Conservation (phyloP, 352 stramenopile species). For the Pythium phragmiticola region DNA sequence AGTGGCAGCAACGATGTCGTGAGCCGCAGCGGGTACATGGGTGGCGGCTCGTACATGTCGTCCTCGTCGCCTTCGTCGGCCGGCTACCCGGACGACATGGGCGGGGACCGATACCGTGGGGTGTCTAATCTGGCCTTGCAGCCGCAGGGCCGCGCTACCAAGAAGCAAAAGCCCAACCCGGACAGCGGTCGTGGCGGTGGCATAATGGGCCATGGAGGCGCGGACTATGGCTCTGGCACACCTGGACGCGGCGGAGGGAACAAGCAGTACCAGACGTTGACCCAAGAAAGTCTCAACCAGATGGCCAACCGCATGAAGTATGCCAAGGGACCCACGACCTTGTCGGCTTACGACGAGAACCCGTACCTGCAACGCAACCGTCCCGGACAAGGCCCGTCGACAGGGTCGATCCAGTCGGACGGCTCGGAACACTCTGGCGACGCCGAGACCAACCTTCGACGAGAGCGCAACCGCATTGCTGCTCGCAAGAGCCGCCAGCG, state of each 20-base stretch:
- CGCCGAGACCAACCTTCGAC: constrained; percentile 69
- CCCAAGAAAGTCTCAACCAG: constrained; percentile 63
- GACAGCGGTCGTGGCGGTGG: background rate
- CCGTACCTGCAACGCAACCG: constrained; percentile 52
- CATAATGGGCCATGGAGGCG: constrained; percentile 4
- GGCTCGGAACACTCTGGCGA: constrained; percentile 70
- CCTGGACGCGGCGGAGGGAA: background rate
- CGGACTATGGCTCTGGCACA: constrained; percentile 1
- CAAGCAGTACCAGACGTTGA: constrained; percentile 38
- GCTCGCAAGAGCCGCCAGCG: constrained; percentile 80
- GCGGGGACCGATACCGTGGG: constrained; percentile 47
- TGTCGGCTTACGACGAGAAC: constrained; percentile 62
- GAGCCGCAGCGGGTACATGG: constrained; percentile 28
- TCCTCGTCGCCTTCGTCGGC: constrained; percentile 20
- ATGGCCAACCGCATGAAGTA: constrained; percentile 56
- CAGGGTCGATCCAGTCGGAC: constrained; percentile 61
- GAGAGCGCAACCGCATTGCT: constrained; percentile 85
- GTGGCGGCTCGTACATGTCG: constrained; percentile 22
- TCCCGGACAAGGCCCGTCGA: constrained; percentile 42
- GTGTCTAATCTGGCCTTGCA: constrained; percentile 57
- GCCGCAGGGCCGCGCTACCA: constrained; percentile 37
- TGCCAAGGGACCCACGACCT: constrained; percentile 28
- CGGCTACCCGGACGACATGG: constrained; percentile 32
- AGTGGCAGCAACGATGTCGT: constrained; percentile 3
- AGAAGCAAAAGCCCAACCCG: constrained; percentile 56